These are phyloP conservation scores for Penicillium psychrosexuale DNA, from an alignment of 2,329 filamentous ascomycete genomes.

Conservation along the genomic window DNA sequence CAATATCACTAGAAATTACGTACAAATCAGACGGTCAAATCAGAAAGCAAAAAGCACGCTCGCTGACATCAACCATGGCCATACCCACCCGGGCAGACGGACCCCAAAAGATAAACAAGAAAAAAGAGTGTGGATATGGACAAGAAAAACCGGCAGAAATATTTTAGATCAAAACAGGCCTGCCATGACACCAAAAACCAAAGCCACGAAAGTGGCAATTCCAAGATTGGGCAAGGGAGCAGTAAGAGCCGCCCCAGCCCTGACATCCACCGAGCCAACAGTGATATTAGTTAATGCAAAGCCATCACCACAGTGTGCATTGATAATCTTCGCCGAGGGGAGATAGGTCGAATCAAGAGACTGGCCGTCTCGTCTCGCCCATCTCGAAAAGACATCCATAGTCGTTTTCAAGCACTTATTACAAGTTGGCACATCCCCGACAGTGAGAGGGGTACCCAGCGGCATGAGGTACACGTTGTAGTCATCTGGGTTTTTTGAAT, in stretches of 20 bases:
- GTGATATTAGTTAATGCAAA: slow-evolving; percentile 53
- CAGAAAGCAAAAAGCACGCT: slow-evolving; percentile 14
- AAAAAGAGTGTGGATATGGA: slow-evolving; percentile 1
- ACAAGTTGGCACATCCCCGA: slow-evolving; percentile 70
- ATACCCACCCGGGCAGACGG: slow-evolving; percentile 12
- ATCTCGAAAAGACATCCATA: slow-evolving; percentile 74
- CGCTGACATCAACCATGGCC: slow-evolving; percentile 30
- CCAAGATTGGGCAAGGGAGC: slow-evolving; percentile 3
- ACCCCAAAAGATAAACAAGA: slow-evolving; percentile 5
- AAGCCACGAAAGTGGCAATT: slow-evolving; percentile 1
- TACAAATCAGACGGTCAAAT: background rate
- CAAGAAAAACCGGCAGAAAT: background rate
- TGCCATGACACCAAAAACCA: slow-evolving; percentile 5
- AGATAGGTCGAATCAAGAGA: slow-evolving; percentile 68
- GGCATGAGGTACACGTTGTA: slow-evolving; percentile 83
- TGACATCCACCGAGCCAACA: slow-evolving; percentile 20
- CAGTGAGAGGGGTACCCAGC: slow-evolving; percentile 62
- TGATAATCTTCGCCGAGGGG: slow-evolving; percentile 68
- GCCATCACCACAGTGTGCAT: slow-evolving; percentile 58
- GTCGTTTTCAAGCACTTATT: slow-evolving; percentile 71
- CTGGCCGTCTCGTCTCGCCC: slow-evolving; percentile 63
- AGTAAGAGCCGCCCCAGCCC: slow-evolving; percentile 9
- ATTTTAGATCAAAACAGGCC: slow-evolving; percentile 10
- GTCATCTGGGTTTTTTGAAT: slow-evolving; percentile 65
- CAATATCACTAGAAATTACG: slow-evolving; percentile 5